Conservation (phyloP, 2,329 filamentous ascomycete species). For the Pseudogymnoascus sp. region DNA sequence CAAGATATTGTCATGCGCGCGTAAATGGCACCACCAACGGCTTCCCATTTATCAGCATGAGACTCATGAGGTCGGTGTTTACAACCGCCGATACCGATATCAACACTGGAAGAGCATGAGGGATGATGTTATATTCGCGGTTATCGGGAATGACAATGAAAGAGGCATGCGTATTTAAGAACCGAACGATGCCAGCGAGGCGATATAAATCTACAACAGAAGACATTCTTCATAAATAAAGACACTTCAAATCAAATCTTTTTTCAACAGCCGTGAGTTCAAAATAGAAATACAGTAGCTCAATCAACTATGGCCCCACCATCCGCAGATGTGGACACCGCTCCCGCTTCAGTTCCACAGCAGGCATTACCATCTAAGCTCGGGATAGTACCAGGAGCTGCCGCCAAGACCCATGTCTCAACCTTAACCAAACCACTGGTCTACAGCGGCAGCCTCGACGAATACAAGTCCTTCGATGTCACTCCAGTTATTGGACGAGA, state of each 20-base stretch:
- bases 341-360: slow-evolving; percentile 11
- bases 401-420: slow-evolving; percentile 14
- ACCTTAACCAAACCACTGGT: slow-evolving; percentile 19
- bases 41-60: slow-evolving; percentile 2
- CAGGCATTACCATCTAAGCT: slow-evolving; percentile 7
- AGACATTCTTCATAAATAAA: neutral
- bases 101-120: neutral
- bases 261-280: neutral
- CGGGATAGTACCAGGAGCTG: slow-evolving; percentile 18
- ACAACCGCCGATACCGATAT: neutral
- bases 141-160: neutral
- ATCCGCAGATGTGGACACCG: slow-evolving; percentile 24
- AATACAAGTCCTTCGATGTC: slow-evolving; percentile 30
- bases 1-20: neutral
- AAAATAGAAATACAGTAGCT: neutral
- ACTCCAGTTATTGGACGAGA: slow-evolving; percentile 36
- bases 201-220: neutral
- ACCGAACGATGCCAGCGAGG: neutral
- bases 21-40: neutral
- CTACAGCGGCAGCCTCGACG: slow-evolving; percentile 21
- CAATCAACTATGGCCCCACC: slow-evolving; percentile 23
- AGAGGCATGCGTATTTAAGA: neutral
- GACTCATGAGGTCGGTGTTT: neutral
- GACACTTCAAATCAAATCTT: neutral
- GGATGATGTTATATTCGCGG: neutral